Evolutionary conservation across 805 yeast genomes (phyloP).

Genomic region (Lachancea dasiensis): DNA sequence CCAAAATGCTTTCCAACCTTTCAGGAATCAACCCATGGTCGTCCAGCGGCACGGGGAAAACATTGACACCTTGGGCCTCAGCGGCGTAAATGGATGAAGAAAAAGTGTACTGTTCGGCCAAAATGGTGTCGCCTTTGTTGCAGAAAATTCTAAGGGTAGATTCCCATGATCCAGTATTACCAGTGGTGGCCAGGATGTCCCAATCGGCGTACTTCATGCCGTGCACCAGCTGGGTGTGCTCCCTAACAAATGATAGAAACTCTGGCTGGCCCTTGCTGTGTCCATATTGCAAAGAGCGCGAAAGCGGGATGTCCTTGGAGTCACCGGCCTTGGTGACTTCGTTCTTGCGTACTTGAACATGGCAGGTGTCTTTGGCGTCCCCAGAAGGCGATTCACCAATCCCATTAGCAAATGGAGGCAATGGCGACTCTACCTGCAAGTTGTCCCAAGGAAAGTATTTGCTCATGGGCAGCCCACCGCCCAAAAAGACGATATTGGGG

Average conservation of each 20-base stretch:
- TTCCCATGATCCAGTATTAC: slow-evolving; percentile 91
- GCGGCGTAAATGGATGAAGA: slow-evolving; percentile 82
- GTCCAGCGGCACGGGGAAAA: slow-evolving; percentile 75
- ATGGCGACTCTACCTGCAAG: slow-evolving; percentile 62
- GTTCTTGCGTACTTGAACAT: slow-evolving; percentile 23
- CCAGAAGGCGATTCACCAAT: slow-evolving; percentile 54
- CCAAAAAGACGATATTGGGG: slow-evolving; percentile 80
- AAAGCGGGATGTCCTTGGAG: slow-evolving; percentile 61
- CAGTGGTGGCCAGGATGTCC: slow-evolving; percentile 65
- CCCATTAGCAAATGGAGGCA: slow-evolving; percentile 75
- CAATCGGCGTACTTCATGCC: slow-evolving; percentile 54
- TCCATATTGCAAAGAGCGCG: slow-evolving; percentile 91
- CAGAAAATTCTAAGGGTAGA: slow-evolving; percentile 71
- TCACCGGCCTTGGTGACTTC: slow-evolving; percentile 39
- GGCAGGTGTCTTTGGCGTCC: slow-evolving; percentile 29
- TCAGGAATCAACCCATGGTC: slow-evolving; percentile 72
- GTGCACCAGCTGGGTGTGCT: slow-evolving; percentile 59
- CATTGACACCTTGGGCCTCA: slow-evolving; percentile 59
- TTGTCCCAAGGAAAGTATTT: slow-evolving; percentile 91
- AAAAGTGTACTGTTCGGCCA: slow-evolving; percentile 79
- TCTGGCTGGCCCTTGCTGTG: slow-evolving; percentile 75
- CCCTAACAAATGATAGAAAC: slow-evolving; percentile 57
- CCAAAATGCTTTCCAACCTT: slow-evolving; percentile 53
- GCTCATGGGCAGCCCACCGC: slow-evolving; percentile 92
- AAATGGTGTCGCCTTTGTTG: slow-evolving; percentile 72